Evolutionary conservation across 805 yeast species (phyloP), one percentile per base, ranked within the genome.

Genomic region (Sugiyamaella smithiae): DNA sequence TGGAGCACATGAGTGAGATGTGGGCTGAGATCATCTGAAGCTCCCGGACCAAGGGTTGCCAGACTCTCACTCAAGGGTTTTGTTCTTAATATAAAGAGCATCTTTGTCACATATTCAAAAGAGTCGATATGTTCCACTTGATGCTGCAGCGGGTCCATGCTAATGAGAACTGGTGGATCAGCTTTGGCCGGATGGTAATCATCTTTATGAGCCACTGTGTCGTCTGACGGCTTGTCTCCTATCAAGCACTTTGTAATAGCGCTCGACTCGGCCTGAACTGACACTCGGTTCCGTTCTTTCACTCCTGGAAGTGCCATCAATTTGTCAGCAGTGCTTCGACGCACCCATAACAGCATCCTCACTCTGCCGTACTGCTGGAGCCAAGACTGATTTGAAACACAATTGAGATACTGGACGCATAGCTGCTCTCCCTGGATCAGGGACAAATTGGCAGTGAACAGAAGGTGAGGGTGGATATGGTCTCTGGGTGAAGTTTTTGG

Each of bases 1-100:
- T 74, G 61, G 45, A 78, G 58, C 1, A 83, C 43, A 0, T 67
- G 70, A 11, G 50, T 43, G 1, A 73, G 57, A 29, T 55, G 57
- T 14, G 66, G 64, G 1, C 55, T 54, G 11, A 76, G 62, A 9
- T 75, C 65, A 4, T 62, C 66, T 1, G 48, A 49, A 0, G 93
- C 96, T 1, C 97, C 97, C 1, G 95, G 90, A 0, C 96, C 96
- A 7, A 91, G 66, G 17, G 77, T 70, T 11, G 71, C 67, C 1
- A 85, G 54, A 2, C 77, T 69, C 17, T 75, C 78, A 0, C 54
- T 47, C 8, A 82, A 60, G 0, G 82, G 74, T 14, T 74, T 67
- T 8, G 70, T 61, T 41, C 70, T 68, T 26, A 74, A 64, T 17
- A 80, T 70, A 69, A 82, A 74, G 33, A 88, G 61, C 57, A 77